Conservation (phyloP, 2,329 filamentous ascomycete genomes). For the Lecanicillium sp. region DNA sequence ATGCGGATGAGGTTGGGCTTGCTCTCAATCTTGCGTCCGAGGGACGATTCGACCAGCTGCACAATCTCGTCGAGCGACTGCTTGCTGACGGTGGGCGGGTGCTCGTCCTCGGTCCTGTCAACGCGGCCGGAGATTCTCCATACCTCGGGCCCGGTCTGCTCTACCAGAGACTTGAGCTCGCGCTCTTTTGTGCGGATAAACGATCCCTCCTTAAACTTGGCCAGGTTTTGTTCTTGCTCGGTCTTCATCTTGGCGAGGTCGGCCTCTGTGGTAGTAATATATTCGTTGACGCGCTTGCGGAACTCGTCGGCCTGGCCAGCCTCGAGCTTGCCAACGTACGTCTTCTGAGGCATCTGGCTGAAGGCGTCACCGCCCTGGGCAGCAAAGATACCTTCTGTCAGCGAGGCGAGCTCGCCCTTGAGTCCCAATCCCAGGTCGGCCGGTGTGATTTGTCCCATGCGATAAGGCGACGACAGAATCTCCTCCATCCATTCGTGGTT, state of each 20-base stretch:
- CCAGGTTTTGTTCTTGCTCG: constrained; percentile 69
- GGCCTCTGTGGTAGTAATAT: constrained; percentile 64
- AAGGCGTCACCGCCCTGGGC: constrained; percentile 46
- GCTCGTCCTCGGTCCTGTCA: constrained; percentile 34
- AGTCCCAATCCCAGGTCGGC: constrained; percentile 81
- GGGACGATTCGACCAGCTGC: constrained; percentile 62
- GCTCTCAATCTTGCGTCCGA: constrained; percentile 60
- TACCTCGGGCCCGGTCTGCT: constrained; percentile 53
- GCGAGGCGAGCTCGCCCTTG: constrained; percentile 70
- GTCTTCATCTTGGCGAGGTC: constrained; percentile 83
- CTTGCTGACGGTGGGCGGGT: constrained; percentile 36
- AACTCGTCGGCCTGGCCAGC: constrained; percentile 78
- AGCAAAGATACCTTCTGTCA: constrained; percentile 84
- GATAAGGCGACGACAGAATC: constrained; percentile 84
- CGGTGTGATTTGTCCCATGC: constrained; percentile 76
- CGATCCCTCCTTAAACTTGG: constrained; percentile 65
- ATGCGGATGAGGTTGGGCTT: constrained; percentile 63
- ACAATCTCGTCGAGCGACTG: constrained; percentile 67
- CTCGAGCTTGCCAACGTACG: constrained; percentile 59
- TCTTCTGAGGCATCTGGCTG: constrained; percentile 45
- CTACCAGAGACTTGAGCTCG: constrained; percentile 61
- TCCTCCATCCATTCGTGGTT: constrained; percentile 99
- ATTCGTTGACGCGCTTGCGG: constrained; percentile 66
- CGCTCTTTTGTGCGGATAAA: constrained; percentile 68
- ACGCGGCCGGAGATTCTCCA: constrained; percentile 57